phyloP scores from a whole-genome alignment of 2,329 filamentous ascomycete species.

The Pestalotiopsis sp. region DNA sequence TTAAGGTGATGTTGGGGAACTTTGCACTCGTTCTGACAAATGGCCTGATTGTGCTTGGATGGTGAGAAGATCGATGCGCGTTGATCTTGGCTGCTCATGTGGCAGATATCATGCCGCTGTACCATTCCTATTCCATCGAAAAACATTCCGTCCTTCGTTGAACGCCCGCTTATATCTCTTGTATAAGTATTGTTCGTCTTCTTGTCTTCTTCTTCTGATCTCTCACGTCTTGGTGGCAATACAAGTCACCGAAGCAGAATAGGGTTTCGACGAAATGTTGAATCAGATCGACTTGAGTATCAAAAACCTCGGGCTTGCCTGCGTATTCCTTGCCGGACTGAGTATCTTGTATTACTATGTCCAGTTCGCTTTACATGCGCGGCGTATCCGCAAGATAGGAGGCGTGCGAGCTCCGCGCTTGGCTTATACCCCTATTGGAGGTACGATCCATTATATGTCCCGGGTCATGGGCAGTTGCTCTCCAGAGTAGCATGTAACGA shows the following conservation, averaged over 20 bases:
- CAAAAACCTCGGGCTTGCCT: neutral
- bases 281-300: neutral
- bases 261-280: neutral
- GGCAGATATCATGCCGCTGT: neutral
- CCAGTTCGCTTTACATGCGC: slow-evolving; percentile 23
- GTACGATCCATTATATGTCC: slow-evolving; percentile 22
- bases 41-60: neutral
- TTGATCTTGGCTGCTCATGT: neutral
- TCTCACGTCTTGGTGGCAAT: neutral
- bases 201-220: neutral
- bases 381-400: slow-evolving; percentile 32
- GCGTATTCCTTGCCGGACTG: neutral
- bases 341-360: slow-evolving; percentile 18
- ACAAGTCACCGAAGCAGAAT: neutral
- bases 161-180: too few species aligned
- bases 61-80: neutral
- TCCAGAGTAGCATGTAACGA: too few species aligned
- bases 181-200: neutral
- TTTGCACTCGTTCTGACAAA: neutral
- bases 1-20: neutral
- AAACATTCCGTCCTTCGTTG: neutral
- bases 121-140: neutral
- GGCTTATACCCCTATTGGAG: slow-evolving; percentile 36
- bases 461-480: too few species aligned
- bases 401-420: slow-evolving; percentile 35